Conservation (phyloP, 1,139 yeast species). For the Geotrichum europaeum region DNA sequence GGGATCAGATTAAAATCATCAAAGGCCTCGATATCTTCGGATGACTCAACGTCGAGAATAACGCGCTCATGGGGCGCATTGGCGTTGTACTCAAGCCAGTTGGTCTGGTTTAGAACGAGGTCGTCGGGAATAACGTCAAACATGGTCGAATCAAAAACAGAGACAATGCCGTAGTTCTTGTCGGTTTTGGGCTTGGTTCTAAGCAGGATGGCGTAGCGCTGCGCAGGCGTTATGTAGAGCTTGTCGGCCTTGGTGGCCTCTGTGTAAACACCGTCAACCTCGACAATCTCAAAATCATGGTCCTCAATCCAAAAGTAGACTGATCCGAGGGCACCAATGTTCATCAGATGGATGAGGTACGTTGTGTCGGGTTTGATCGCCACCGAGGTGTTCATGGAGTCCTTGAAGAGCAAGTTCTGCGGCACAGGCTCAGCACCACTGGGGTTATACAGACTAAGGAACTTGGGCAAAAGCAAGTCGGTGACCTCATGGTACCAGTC, state of each 20-base stretch:
- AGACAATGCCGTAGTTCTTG: slow-evolving; percentile 70
- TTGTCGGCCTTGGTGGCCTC: slow-evolving; percentile 55
- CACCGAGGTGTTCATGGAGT: slow-evolving; percentile 67
- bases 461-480: slow-evolving; percentile 44
- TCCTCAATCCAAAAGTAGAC: slow-evolving; percentile 82
- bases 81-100: slow-evolving; percentile 56
- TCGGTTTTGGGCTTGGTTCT: slow-evolving; percentile 57
- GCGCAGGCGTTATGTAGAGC: slow-evolving; percentile 69
- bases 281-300: slow-evolving; percentile 75
- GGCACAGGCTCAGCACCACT: slow-evolving; percentile 98
- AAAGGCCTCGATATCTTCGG: slow-evolving; percentile 34
- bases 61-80: slow-evolving; percentile 44
- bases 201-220: slow-evolving; percentile 67
- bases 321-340: slow-evolving; percentile 82
- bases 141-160: slow-evolving; percentile 70
- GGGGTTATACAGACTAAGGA: slow-evolving; percentile 72
- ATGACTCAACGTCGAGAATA: slow-evolving; percentile 29
- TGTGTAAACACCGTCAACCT: slow-evolving; percentile 74
- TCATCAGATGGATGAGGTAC: slow-evolving; percentile 68
- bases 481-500: slow-evolving; percentile 82
- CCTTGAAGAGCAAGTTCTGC: slow-evolving; percentile 67
- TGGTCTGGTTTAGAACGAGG: slow-evolving; percentile 62
- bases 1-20: slow-evolving; percentile 66
- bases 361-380: slow-evolving; percentile 72
- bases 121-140: slow-evolving; percentile 65